These are phyloP conservation scores for Lindgomyces ingoldianus DNA, from an alignment of 495 filamentous ascomycete genomes.

Conservation along the genomic window DNA sequence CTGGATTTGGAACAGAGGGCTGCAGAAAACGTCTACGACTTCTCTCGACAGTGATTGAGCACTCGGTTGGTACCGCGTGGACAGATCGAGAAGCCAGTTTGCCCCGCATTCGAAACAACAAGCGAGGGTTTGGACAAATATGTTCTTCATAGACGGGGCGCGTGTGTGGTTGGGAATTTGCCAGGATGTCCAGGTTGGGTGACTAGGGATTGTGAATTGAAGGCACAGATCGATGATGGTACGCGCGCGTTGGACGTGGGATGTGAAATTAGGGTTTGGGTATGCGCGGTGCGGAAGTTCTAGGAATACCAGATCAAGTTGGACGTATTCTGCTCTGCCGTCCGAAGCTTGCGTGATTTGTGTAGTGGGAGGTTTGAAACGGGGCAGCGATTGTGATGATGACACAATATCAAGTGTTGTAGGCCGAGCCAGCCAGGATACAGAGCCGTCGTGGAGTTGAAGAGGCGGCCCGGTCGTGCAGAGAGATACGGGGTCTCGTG, in stretches of 20 bases:
- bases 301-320: slow-evolving; percentile 40
- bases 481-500: slow-evolving; percentile 38
- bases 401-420: slow-evolving; percentile 36
- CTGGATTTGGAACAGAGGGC: slow-evolving; percentile 12
- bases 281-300: slow-evolving; percentile 20
- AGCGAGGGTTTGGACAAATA: slow-evolving; percentile 39
- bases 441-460: slow-evolving; percentile 26
- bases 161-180: slow-evolving; percentile 13
- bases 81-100: slow-evolving; percentile 33
- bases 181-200: slow-evolving; percentile 15
- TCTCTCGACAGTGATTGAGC: not conserved
- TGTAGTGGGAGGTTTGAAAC: slow-evolving; percentile 1
- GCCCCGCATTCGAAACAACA: slow-evolving; percentile 40
- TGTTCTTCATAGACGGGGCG: slow-evolving; percentile 36
- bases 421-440: slow-evolving; percentile 39
- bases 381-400: not conserved
- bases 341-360: slow-evolving; percentile 27
- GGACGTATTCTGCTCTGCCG: slow-evolving; percentile 36
- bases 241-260: slow-evolving; percentile 26
- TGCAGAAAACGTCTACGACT: slow-evolving; percentile 10
- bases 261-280: slow-evolving; percentile 18
- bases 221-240: slow-evolving; percentile 35
- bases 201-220: slow-evolving; percentile 5
- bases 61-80: slow-evolving; percentile 11
- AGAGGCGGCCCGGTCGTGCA: slow-evolving; percentile 40